Evolutionary conservation across 1,284 basidiomycete genomes (phyloP).

Genomic region (Tetrapyrgos nigripes): DNA sequence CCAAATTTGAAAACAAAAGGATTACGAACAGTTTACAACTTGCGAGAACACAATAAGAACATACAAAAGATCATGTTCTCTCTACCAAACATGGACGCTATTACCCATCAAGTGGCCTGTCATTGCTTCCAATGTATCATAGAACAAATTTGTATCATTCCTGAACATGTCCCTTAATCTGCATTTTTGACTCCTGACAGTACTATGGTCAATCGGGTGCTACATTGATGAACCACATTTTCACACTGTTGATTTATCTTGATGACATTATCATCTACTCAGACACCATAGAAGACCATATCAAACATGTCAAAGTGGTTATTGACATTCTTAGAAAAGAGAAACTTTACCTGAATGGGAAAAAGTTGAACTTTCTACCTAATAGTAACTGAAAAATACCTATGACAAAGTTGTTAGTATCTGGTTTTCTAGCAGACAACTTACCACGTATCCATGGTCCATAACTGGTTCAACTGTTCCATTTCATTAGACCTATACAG

Average conservation of each 20-base stretch:
- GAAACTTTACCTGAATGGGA: slow-evolving; percentile 31
- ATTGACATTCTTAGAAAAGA: slow-evolving; percentile 28
- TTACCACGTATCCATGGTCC: slow-evolving; percentile 22
- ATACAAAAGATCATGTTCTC: slow-evolving; percentile 22
- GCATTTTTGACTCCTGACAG: slow-evolving; percentile 33
- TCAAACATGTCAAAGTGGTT: slow-evolving; percentile 27
- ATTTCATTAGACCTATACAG: slow-evolving; percentile 29
- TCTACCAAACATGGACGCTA: slow-evolving; percentile 16
- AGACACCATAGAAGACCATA: slow-evolving; percentile 32
- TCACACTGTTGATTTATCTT: slow-evolving; percentile 33
- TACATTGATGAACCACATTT: slow-evolving; percentile 41
- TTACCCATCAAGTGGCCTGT: slow-evolving; percentile 40
- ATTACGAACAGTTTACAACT: slow-evolving; percentile 30
- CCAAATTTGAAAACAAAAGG: slow-evolving; percentile 28
- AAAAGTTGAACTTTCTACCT: slow-evolving; percentile 33
- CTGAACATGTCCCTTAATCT: slow-evolving; percentile 29
- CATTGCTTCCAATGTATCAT: slow-evolving; percentile 25
- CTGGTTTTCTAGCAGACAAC: slow-evolving; percentile 30
- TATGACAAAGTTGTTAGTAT: slow-evolving; percentile 15
- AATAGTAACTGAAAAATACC: slow-evolving; percentile 32
- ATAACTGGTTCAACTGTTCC: slow-evolving; percentile 19
- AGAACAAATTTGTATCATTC: slow-evolving; percentile 33
- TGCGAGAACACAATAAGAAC: slow-evolving; percentile 29
- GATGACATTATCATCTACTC: slow-evolving; percentile 40
- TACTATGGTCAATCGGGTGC: slow-evolving; percentile 35